A percentile compares a stretch with the other conserved stretches of the same genome.
phyloP scores from a whole-genome alignment of 2,329 filamentous ascomycete species.

The Talaromyces amestolkiae region DNA sequence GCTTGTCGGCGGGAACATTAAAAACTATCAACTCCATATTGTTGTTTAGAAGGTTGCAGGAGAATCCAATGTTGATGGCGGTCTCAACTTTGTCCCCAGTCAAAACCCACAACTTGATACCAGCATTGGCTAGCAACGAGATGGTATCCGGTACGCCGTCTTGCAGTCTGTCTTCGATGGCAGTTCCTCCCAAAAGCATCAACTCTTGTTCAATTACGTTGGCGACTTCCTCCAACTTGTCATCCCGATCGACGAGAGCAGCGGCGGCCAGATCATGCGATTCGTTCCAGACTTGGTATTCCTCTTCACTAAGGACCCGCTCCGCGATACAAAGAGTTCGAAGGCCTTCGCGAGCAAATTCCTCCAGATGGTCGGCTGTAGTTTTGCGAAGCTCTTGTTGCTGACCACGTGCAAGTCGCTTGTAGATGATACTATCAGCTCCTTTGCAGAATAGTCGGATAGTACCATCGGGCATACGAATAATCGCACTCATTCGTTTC shows the following conservation, averaged over 20 bases:
- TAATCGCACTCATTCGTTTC: constrained; percentile 97
- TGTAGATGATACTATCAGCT: constrained; percentile 95
- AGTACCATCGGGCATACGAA: constrained; percentile 85
- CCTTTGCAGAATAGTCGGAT: constrained; percentile 97
- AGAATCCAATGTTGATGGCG: constrained; percentile 99
- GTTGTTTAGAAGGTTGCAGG: constrained; percentile 94
- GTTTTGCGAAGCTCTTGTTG: constrained; percentile 77
- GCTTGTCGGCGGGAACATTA: constrained; percentile 74
- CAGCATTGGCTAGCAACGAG: constrained; percentile 81
- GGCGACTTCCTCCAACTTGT: constrained; percentile 85
- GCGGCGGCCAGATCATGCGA: constrained; percentile 85
- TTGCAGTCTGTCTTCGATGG: constrained; percentile 94
- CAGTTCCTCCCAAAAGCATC: constrained; percentile 84
- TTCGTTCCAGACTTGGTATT: constrained; percentile 80
- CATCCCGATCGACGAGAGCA: constrained; percentile 80
- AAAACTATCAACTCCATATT: constrained; percentile 95
- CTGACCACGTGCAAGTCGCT: constrained; percentile 77
- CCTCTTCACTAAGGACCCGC: constrained; percentile 72
- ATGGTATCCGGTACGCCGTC: constrained; percentile 97
- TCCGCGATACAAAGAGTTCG: constrained; percentile 93
- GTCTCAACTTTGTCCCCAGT: constrained; percentile 99
- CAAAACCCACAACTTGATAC: constrained; percentile 97
- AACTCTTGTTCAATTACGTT: constrained; percentile 90
- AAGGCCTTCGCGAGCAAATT: constrained; percentile 93
- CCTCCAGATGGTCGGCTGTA: constrained; percentile 91